Evolutionary conservation across 2,329 filamentous ascomycete genomes (phyloP), one percentile per base, ranked within the genome.

Genomic region (Colletotrichum euphorbiae): DNA sequence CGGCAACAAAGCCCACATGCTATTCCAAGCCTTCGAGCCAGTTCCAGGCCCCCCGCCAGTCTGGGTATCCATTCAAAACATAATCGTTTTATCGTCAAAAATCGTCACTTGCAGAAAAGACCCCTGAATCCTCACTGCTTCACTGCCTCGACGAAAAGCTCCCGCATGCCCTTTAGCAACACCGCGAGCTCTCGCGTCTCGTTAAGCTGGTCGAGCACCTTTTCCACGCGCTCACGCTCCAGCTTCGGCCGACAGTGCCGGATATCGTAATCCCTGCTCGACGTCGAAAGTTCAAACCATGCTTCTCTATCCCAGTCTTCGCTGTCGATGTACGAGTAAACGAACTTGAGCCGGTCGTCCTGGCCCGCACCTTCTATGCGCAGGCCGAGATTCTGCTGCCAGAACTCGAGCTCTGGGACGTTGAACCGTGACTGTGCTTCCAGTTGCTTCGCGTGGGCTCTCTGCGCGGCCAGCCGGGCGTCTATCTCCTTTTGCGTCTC

Each of bases 361-460:
- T 89, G 87, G 1, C 93, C 94, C 0, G 93, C 92, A 2, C 95
- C 95, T 76, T 98, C 95, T 75, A 99, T 97, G 69, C 91, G 85
- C 76, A 98, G 79, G 67, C 95, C 94, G 68, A 99, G 83, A 77
- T 95, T 96, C 62, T 91, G 91, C 77, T 97, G 92, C 96, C 96
- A 99, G 77, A 98, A 98, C 73, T 94, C 92, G 51, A 99, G 85
- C 82, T 99, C 96, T 0, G 96, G 96, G 48, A 93, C 88, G 79
- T 99, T 98, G 80, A 95, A 92, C 38, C 93, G 89, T 61, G 92
- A 89, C 81, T 98, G 95, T 2, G 91, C 87, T 74, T 97, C 93
- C 42, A 97, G 84, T 73, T 93, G 90, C 70, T 88, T 86, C 54
- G 92, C 89, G 77, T 93, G 89, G 70, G 88, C 87, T 58, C 89